These are phyloP conservation scores for Mortierella sp. DNA, from an alignment of 371 early-diverging fungal genomes.

Conservation along the genomic window DNA sequence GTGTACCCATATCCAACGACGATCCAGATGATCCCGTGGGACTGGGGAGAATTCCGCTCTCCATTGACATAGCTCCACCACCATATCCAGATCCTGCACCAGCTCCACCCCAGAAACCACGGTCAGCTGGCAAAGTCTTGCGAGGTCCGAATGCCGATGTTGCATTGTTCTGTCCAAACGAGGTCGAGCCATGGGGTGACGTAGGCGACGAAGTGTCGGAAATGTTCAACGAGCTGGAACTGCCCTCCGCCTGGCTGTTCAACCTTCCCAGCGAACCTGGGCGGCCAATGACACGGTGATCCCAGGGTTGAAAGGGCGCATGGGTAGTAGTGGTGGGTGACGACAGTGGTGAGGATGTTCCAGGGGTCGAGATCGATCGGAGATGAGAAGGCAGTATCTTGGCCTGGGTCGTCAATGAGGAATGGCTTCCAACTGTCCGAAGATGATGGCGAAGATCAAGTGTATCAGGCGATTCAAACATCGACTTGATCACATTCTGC, in stretches of 20 bases:
- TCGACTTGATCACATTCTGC: slow-evolving; percentile 54
- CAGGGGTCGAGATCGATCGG: slow-evolving; percentile 46
- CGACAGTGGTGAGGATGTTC: slow-evolving; percentile 34
- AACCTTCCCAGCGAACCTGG: slow-evolving; percentile 45
- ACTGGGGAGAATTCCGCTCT: slow-evolving; percentile 20
- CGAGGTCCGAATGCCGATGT: slow-evolving; percentile 21
- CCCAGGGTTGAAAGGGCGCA: slow-evolving; percentile 33
- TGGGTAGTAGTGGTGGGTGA: slow-evolving; percentile 31
- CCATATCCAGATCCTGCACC: slow-evolving; percentile 10
- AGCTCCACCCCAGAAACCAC: not conserved
- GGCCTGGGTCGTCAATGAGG: slow-evolving; percentile 30
- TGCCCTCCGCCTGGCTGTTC: slow-evolving; percentile 47
- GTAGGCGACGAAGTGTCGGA: slow-evolving; percentile 45
- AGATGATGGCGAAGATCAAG: slow-evolving; percentile 51
- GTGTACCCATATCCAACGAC: slow-evolving; percentile 24
- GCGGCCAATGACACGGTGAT: slow-evolving; percentile 36
- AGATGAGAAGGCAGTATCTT: slow-evolving; percentile 57
- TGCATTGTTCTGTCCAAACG: slow-evolving; percentile 5
- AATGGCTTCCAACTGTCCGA: slow-evolving; percentile 50
- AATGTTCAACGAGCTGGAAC: slow-evolving; percentile 39
- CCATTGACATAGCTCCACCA: not conserved
- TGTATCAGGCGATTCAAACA: slow-evolving; percentile 55
- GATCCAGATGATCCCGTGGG: slow-evolving; percentile 37
- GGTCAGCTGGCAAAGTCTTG: not conserved
- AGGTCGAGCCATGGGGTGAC: slow-evolving; percentile 30